Conservation (phyloP, 805 yeast genomes). For the Hanseniaspora meyeri region DNA sequence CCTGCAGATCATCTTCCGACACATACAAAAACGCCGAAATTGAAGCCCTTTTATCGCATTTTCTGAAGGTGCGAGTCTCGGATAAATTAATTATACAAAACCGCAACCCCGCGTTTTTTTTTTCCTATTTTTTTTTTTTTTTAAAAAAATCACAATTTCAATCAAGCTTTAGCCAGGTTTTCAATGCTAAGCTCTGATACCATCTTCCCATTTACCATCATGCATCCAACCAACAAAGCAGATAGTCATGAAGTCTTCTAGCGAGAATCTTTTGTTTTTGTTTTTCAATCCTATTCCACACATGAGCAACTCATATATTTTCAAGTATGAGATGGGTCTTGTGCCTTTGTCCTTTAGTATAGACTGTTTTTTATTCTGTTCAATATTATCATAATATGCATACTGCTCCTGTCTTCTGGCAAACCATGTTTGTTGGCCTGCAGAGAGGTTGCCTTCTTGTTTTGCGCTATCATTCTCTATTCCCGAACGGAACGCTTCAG, state of each 20-base stretch:
- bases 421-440: constrained; percentile 8
- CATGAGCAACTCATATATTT: constrained; percentile 5
- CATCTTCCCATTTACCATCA: constrained; percentile 13
- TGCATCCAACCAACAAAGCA: constrained; percentile 12
- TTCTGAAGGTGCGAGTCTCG: not conserved
- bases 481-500: not conserved
- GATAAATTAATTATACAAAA: not conserved
- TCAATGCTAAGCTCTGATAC: not conserved
- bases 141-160: no score
- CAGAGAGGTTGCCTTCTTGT: not conserved
- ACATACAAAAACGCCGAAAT: no score
- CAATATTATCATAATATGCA: not conserved
- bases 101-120: not conserved
- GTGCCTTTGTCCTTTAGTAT: not conserved
- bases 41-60: no score
- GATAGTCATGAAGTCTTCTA: constrained; percentile 7
- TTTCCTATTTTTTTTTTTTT: no score
- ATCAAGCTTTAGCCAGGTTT: no score
- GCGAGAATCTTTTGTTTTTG: not conserved
- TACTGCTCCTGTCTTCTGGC: constrained; percentile 10
- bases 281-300: not conserved
- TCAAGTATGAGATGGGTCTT: constrained; percentile 4
- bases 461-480: not conserved
- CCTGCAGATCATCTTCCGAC: not conserved
- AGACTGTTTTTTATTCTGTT: not conserved